Percentiles rank a stretch among this genome's conserved stretches.
Evolutionary conservation across 768 basidiomycete species (phyloP).

Genomic region (Exsudoporus frostii): DNA sequence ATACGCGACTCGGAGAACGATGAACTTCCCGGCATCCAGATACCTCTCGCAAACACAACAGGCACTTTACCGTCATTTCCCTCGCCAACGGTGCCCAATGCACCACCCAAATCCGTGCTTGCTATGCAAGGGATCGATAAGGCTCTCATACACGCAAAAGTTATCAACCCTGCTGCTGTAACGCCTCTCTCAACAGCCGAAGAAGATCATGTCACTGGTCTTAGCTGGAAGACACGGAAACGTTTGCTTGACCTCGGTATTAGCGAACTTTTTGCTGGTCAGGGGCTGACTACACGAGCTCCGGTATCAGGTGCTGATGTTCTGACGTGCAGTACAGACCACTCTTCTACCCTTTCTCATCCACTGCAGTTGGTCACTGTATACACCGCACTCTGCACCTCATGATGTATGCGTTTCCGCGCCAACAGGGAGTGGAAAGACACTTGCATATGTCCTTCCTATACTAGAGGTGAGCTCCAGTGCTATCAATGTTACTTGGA

Average conservation of each 20-base stretch:
- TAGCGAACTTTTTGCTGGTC: constrained; percentile 86
- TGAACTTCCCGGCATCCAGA: neutral
- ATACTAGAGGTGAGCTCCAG: constrained; percentile 69
- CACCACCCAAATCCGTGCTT: constrained; percentile 67
- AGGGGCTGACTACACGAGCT: constrained; percentile 20
- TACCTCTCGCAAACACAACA: constrained; percentile 15
- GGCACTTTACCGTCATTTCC: constrained; percentile 66
- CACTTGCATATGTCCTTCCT: constrained; percentile 91
- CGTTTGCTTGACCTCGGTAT: constrained; percentile 76
- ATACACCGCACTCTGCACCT: constrained; percentile 62
- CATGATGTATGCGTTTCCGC: constrained; percentile 92
- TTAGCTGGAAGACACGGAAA: constrained; percentile 58
- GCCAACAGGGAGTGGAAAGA: constrained; percentile 97
- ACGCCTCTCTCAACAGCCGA: constrained; percentile 41
- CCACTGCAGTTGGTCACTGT: constrained; percentile 46
- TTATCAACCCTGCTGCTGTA: constrained; percentile 55
- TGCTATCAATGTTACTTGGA: neutral
- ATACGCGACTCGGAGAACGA: neutral
- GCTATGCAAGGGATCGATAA: constrained; percentile 77
- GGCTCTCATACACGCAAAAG: constrained; percentile 64
- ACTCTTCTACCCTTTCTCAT: constrained; percentile 81
- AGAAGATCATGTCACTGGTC: constrained; percentile 42
- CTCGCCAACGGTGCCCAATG: constrained; percentile 58
- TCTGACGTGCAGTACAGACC: constrained; percentile 70
- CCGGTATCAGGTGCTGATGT: constrained; percentile 12